Evolutionary conservation across 257 asterid species (phyloP), one percentile per base, ranked within the genome.

Genomic region (Cordia subcordata): DNA sequence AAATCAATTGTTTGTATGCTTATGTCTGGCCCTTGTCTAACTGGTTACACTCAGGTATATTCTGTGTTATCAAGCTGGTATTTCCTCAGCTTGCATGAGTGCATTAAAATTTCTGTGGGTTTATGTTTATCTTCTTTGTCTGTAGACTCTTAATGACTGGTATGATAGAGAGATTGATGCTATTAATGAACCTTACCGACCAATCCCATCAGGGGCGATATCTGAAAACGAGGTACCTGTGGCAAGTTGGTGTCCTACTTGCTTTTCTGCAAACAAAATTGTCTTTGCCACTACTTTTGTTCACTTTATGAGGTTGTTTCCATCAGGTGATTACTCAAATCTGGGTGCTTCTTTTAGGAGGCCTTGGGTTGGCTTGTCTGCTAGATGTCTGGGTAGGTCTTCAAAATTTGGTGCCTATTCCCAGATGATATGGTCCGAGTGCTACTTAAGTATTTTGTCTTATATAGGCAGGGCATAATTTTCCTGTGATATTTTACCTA

Each of bases 101-200:
- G 50, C 68, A n/a, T 64, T 70, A 54, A 55, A 67, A 57, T 44
- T 63, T 62, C 56, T 1, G 1, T 27, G 58, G 20, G 19, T 62
- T 51, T 57, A 58, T 64, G 59, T 64, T 51, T 53, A 38, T 58
- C 39, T 44, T n/a, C 46, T 64, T 63, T 68, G 58, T 58, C 45
- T 75, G 64, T 63, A 88, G 96, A 92, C 96, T 9, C 62, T 91
- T 55, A 92, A 92, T 81, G 98, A 91, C 69, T 90, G 96, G 96
- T 88, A 92, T 59, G 98, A 92, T 65, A 84, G 95, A 82, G 98
- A 88, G 21, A 88, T 88, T 8, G 98, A 88, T 76, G 96, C 98
- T 60, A 92, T 85, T 66, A 92, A 92, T 10, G 96, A 92, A 61
- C 98, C 96, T 60, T 92, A 88, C 73, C 98, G 98, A 21, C 96